These are phyloP conservation scores for Aspergillus pseudoviridinutans DNA, from an alignment of 2,329 filamentous ascomycete genomes.

Conservation along the genomic window DNA sequence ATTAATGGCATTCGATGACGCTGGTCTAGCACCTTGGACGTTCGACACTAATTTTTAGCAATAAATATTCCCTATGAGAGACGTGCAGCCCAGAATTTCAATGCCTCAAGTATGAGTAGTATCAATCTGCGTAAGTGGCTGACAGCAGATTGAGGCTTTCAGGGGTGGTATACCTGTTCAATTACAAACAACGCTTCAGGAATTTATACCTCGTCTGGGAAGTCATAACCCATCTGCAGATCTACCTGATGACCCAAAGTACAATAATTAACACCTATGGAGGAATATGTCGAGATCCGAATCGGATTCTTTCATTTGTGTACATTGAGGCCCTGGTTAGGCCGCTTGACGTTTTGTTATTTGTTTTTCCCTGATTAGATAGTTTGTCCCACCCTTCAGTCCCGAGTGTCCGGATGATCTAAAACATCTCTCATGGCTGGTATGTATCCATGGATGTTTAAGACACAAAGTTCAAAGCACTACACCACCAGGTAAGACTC, in stretches of 20 bases:
- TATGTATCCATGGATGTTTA: constrained; percentile 4
- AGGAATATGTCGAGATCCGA: neutral
- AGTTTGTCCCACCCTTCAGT: constrained; percentile 14
- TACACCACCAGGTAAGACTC: neutral
- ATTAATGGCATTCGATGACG: no score
- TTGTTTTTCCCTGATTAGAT: constrained; percentile 2
- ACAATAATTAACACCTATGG: neutral
- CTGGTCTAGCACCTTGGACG: neutral
- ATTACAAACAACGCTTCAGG: neutral
- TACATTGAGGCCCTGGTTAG: neutral
- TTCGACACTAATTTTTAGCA: neutral
- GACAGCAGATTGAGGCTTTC: neutral
- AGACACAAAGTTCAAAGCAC: neutral
- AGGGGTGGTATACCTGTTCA: neutral
- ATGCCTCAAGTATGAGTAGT: neutral
- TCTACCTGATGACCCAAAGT: neutral
- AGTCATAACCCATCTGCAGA: neutral
- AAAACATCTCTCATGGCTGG: constrained; percentile 13
- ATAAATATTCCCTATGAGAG: neutral
- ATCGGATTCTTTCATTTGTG: neutral
- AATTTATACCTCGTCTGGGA: neutral
- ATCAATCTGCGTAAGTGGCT: neutral
- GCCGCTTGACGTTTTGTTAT: neutral
- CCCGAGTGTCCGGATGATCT: constrained; percentile 22
- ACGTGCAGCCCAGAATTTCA: neutral